These are phyloP conservation scores for Tolypocladium ophioglossoides DNA, from an alignment of 2,329 filamentous ascomycete species.

Conservation along the genomic window DNA sequence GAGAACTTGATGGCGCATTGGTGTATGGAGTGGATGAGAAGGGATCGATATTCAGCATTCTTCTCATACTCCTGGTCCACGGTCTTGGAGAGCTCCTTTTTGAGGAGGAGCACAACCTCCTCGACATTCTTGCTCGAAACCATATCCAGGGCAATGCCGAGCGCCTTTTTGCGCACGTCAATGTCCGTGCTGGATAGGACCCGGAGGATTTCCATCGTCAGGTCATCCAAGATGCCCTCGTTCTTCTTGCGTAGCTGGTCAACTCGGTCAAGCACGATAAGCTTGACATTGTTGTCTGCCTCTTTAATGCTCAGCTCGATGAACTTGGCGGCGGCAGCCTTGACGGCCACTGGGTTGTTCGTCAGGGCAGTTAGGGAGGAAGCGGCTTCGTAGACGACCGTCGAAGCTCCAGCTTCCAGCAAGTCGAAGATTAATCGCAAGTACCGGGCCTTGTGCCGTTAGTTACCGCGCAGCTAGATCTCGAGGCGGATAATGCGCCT, in stretches of 20 bases:
- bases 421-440: constrained; percentile 92
- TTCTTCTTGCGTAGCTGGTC: constrained; percentile 80
- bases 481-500: constrained; percentile 11
- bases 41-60: constrained; percentile 87
- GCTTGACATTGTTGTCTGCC: constrained; percentile 97
- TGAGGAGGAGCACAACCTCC: constrained; percentile 88
- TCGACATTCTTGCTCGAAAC: constrained; percentile 98
- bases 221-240: constrained; percentile 81
- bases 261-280: constrained; percentile 93
- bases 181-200: constrained; percentile 93
- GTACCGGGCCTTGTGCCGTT: constrained; percentile 59
- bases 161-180: constrained; percentile 85
- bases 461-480: constrained; percentile 14
- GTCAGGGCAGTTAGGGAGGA: constrained; percentile 90
- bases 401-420: constrained; percentile 83
- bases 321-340: constrained; percentile 90
- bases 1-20: constrained; percentile 99
- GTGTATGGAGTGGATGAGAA: constrained; percentile 94
- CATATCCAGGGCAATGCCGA: constrained; percentile 90
- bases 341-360: constrained; percentile 93
- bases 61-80: constrained; percentile 99
- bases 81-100: constrained; percentile 96
- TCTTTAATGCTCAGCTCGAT: constrained; percentile 97
- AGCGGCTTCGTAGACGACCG: constrained; percentile 94
- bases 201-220: constrained; percentile 94